Conservation (phyloP, 202 grass and related monocot species). For the Schoenoplectus tabernaemontani region DNA sequence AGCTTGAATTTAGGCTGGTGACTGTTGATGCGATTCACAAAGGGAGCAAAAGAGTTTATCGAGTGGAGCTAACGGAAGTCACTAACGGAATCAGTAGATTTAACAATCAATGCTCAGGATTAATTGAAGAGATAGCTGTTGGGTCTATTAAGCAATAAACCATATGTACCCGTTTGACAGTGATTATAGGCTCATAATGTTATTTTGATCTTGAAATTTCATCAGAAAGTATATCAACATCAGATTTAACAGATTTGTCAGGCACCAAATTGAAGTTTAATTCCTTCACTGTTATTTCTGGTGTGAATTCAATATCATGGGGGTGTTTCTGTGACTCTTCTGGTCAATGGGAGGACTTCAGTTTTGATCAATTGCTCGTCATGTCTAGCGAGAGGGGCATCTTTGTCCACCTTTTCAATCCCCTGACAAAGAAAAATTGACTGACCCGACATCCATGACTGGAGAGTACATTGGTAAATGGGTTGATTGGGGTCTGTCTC, state of each 20-base stretch:
- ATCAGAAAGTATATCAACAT: conserved; percentile 4
- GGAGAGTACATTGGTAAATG: conserved; percentile 58
- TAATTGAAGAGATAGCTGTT: too few relatives aligned
- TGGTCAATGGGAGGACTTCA: conserved; percentile 36
- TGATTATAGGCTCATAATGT: not conserved
- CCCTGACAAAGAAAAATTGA: conserved; percentile 33
- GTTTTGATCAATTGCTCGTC: conserved; percentile 79
- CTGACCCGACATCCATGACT: conserved; percentile 27
- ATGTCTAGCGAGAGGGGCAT: conserved; percentile 53
- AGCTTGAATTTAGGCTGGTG: too few relatives aligned
- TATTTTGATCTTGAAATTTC: conserved; percentile 3
- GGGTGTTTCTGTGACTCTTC: conserved; percentile 51
- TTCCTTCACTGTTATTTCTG: conserved; percentile 52
- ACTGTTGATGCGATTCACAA: too few relatives aligned
- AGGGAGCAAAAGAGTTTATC: too few relatives aligned
- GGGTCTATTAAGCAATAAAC: not conserved
- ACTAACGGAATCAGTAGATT: too few relatives aligned
- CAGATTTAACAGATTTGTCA: not conserved
- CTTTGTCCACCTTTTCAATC: conserved; percentile 61
- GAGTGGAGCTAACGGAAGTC: too few relatives aligned
- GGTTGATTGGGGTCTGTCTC: conserved; percentile 52
- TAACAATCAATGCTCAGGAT: too few relatives aligned
- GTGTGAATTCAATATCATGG: conserved; percentile 86
- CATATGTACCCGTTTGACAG: not conserved
- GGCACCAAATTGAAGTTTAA: conserved; percentile 29